Percentiles rank a stretch among this genome's conserved stretches.
Conservation (phyloP, 345 rosid genomes). For the Fremontodendron californicum region DNA sequence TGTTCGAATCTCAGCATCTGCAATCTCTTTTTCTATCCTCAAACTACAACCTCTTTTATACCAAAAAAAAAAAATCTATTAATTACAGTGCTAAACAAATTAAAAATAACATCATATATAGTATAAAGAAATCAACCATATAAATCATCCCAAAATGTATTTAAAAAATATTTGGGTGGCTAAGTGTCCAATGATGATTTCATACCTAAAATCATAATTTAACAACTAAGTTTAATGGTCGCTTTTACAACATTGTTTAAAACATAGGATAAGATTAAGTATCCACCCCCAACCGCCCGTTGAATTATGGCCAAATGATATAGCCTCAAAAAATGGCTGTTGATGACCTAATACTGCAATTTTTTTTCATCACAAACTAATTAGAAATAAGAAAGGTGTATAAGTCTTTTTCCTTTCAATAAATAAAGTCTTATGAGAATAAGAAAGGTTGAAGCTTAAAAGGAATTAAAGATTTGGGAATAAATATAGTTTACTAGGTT, state of each 20-base stretch:
- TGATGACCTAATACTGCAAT: not conserved
- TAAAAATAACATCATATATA: not conserved
- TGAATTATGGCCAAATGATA: not conserved
- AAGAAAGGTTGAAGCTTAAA: no score
- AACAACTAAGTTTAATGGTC: not conserved
- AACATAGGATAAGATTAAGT: not conserved
- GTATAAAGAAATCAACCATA: not conserved
- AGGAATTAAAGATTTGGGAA: no score
- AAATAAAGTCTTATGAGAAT: no score
- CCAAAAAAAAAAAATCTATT: no score
- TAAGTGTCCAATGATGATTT: not conserved
- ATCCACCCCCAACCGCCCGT: not conserved
- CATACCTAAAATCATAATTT: constrained; percentile 1
- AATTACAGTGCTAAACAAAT: not conserved
- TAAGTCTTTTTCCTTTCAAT: not conserved
- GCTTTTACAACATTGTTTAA: not conserved
- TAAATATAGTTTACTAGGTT: no score
- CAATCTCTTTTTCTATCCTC: no score
- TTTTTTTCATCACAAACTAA: not conserved
- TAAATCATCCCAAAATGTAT: not conserved
- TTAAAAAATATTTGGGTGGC: not conserved
- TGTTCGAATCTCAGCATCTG: no score
- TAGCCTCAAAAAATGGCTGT: not conserved
- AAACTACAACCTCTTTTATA: no score
- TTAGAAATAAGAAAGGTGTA: not conserved